Conservation (phyloP, 2,329 filamentous ascomycete species). For the Epicoccum nigrum region DNA sequence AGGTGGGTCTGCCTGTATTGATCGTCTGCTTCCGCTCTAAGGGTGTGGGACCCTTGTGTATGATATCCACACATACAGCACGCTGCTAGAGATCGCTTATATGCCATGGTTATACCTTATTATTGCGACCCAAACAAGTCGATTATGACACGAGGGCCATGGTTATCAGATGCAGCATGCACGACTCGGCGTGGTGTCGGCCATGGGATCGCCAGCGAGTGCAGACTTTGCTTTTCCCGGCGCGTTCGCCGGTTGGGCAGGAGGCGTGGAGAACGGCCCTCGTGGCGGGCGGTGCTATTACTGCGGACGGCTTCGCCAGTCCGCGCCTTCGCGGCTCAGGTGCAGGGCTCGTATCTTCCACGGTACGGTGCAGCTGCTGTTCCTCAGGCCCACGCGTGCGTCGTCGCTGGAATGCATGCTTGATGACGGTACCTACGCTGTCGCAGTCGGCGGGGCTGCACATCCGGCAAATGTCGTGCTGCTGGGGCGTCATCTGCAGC, state of each 20-base stretch:
- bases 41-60: conserved; percentile 8
- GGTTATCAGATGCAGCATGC: conserved; percentile 9
- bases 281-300: conserved; percentile 31
- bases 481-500: conserved; percentile 19
- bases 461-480: conserved; percentile 15
- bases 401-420: conserved; percentile 22
- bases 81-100: not conserved
- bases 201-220: conserved; percentile 13
- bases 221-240: conserved; percentile 22
- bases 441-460: conserved; percentile 2
- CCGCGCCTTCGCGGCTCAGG: conserved; percentile 2
- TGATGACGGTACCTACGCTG: conserved; percentile 8
- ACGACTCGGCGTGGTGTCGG: conserved; percentile 14
- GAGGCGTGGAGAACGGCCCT: conserved; percentile 26
- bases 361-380: conserved; percentile 16
- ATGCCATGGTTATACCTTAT: not conserved
- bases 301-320: conserved; percentile 29
- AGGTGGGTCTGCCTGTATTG: not conserved
- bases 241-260: conserved; percentile 31
- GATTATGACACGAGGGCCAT: not conserved
- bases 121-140: conserved; percentile 3
- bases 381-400: conserved; percentile 12
- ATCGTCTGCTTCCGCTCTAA: conserved; percentile 1
- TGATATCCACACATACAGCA: not conserved
- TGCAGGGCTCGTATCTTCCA: conserved; percentile 3